Evolutionary conservation across 306 rosid species (phyloP).

Genomic region (Rosa multiflora): DNA sequence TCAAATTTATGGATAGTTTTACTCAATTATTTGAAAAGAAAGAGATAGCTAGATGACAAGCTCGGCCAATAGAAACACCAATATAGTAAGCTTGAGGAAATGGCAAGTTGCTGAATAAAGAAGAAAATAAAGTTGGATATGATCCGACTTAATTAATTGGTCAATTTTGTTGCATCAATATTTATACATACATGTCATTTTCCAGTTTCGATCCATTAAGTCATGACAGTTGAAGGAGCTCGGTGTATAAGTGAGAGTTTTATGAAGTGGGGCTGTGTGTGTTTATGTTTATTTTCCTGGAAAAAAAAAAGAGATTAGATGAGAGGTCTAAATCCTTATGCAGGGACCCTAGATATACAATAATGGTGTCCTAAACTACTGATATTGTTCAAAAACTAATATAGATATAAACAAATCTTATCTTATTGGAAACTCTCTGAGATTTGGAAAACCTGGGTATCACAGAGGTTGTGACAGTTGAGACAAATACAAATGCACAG

Average conservation of each 20-base stretch:
- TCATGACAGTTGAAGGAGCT: constrained; percentile 32
- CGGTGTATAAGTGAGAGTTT: constrained; percentile 28
- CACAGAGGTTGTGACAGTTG: not conserved
- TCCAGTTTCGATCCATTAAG: constrained; percentile 34
- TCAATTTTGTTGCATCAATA: not conserved
- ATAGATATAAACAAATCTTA: not conserved
- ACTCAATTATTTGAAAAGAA: not conserved
- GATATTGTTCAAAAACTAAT: not conserved
- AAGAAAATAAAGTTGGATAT: constrained; percentile 25
- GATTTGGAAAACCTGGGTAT: constrained; percentile 19
- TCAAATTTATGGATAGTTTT: not conserved
- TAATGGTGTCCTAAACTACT: constrained; percentile 27
- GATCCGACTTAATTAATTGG: not conserved
- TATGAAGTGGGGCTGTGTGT: constrained; percentile 35
- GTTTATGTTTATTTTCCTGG: constrained; percentile 23
- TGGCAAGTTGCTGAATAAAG: constrained; percentile 17
- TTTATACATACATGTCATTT: not conserved
- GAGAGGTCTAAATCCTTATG: constrained; percentile 53
- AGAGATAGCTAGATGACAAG: not conserved
- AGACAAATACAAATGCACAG: not conserved
- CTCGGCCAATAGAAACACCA: not conserved
- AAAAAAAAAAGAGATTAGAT: constrained; percentile 39
- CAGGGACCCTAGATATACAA: constrained; percentile 27
- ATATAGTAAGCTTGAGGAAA: not conserved
- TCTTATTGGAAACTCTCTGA: constrained; percentile 13